Conservation (phyloP, 257 asterid species). For the Knoxia roxburghii region DNA sequence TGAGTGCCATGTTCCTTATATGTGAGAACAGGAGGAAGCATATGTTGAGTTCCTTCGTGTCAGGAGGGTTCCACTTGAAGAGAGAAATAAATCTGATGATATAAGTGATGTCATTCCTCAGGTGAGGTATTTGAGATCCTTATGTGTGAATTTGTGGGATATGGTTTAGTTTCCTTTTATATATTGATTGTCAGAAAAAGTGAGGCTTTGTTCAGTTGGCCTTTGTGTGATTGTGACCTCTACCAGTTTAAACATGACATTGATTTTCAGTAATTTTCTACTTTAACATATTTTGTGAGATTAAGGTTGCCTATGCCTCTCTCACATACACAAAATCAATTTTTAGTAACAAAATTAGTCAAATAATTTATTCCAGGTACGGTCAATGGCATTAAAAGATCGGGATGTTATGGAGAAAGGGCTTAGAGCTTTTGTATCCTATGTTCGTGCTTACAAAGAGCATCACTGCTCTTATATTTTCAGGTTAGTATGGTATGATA, state of each 20-base stretch:
- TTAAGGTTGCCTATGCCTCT: not conserved
- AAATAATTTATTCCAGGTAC: constrained; percentile 43
- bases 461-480: constrained; percentile 80
- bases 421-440: constrained; percentile 83
- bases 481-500: constrained; percentile 38
- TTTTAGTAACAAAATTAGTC: not conserved
- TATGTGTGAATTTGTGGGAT: not conserved
- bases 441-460: constrained; percentile 89
- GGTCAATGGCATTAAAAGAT: constrained; percentile 70
- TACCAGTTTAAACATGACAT: not conserved
- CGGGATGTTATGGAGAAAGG: constrained; percentile 98
- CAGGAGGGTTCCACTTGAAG: constrained; percentile 69
- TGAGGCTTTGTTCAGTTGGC: not conserved
- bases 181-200: not conserved
- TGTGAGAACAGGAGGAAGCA: constrained; percentile 68
- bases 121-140: constrained; percentile 32
- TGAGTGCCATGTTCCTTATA: not conserved
- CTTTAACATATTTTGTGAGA: not conserved
- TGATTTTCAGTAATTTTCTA: not conserved
- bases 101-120: constrained; percentile 64
- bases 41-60: constrained; percentile 68
- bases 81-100: constrained; percentile 49
- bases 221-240: not conserved
- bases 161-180: not conserved
- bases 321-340: not conserved